Percentiles rank a stretch among this genome's conserved stretches.
Evolutionary conservation across 139 green algal species (phyloP).

Genomic region (Chlorella sp.): DNA sequence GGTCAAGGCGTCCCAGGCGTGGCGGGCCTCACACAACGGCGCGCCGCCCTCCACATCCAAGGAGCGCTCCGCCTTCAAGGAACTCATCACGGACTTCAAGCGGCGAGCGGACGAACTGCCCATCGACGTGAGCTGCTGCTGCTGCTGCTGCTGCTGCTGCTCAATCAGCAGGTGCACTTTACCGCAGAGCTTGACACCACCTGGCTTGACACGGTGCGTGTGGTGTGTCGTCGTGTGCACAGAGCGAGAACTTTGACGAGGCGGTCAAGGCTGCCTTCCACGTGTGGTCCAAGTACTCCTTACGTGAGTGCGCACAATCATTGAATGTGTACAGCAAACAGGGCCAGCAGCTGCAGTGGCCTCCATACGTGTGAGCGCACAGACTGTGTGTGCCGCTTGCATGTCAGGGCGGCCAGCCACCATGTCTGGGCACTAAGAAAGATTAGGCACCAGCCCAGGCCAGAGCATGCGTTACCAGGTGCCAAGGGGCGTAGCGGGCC

Average conservation of each 20-base stretch:
- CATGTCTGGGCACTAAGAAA: too few species aligned
- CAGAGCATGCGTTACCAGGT: background rate
- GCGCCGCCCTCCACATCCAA: slow-evolving; percentile 40
- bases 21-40: slow-evolving; percentile 36
- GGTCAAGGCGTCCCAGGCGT: slow-evolving; percentile 50
- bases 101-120: slow-evolving; percentile 34
- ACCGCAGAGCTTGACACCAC: background rate
- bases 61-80: slow-evolving; percentile 67
- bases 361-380: too few species aligned
- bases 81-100: slow-evolving; percentile 25
- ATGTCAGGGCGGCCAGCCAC: too few species aligned
- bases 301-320: slow-evolving; percentile 56
- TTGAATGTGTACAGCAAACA: too few species aligned
- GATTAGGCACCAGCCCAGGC: background rate
- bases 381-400: too few species aligned
- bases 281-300: slow-evolving; percentile 52
- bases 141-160: slow-evolving; percentile 1
- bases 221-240: background rate
- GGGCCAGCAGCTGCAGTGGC: too few species aligned
- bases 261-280: slow-evolving; percentile 77
- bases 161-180: background rate
- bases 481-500: too few species aligned
- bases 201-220: background rate
- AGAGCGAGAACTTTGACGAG: slow-evolving; percentile 84
- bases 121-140: slow-evolving; percentile 29